Percentiles rank a stretch among this genome's conserved stretches.
phyloP scores from a whole-genome alignment of 2,329 filamentous ascomycete species.

The Coccinonectria pachysandricola region DNA sequence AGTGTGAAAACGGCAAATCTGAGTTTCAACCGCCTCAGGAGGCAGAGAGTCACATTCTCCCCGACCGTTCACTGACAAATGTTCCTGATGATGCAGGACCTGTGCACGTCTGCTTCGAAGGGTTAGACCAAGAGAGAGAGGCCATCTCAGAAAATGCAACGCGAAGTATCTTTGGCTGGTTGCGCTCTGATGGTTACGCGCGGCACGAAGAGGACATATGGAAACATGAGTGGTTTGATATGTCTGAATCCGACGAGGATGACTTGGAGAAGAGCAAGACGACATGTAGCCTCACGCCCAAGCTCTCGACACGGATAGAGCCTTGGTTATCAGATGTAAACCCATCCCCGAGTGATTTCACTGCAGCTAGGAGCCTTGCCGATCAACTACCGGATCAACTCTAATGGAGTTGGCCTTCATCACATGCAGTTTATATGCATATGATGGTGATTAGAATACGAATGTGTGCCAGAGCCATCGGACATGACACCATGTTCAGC shows the following conservation, averaged over 20 bases:
- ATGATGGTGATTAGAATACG: no score
- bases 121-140: slow-evolving; percentile 8
- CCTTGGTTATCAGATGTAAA: slow-evolving; percentile 1
- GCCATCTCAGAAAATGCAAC: slow-evolving; percentile 19
- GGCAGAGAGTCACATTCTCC: no score
- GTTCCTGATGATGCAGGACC: slow-evolving; percentile 1
- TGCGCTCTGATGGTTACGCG: slow-evolving; percentile 16
- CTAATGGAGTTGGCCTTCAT: no score
- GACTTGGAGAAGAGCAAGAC: slow-evolving; percentile 1
- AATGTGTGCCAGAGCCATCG: no score
- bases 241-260: slow-evolving; percentile 14
- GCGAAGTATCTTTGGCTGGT: slow-evolving; percentile 20
- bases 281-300: slow-evolving; percentile 1
- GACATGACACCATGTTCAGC: no score
- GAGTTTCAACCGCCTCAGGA: no score
- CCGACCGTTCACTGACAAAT: no score
- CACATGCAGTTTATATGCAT: no score
- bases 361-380: no score
- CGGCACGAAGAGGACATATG: slow-evolving; percentile 9
- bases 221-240: slow-evolving; percentile 16
- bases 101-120: slow-evolving; percentile 2
- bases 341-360: slow-evolving; percentile 1
- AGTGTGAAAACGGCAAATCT: slow-evolving; percentile 6
- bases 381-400: no score
- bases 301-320: slow-evolving; percentile 2